A percentile compares a stretch with the other conserved stretches of the same genome.
Evolutionary conservation across 1,284 basidiomycete genomes (phyloP).

Genomic region (Ganoderma sp.): DNA sequence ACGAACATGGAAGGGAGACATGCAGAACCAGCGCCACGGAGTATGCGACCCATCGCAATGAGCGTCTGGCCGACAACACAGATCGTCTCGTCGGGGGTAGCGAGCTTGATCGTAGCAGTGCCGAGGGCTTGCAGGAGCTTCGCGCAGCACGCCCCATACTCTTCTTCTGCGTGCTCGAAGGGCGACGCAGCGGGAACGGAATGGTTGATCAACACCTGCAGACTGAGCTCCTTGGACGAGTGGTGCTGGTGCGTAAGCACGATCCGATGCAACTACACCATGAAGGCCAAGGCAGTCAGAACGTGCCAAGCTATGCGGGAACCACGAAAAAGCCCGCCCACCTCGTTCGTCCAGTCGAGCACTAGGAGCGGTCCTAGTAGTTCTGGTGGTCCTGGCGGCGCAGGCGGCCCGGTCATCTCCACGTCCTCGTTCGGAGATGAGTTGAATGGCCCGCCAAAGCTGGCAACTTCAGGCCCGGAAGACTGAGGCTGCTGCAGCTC

Average conservation of each 20-base stretch:
- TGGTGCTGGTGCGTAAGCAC: conserved; percentile 58
- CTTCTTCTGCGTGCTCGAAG: conserved; percentile 38
- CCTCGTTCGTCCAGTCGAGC: conserved; percentile 57
- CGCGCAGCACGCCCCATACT: conserved; percentile 50
- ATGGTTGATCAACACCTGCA: conserved; percentile 61
- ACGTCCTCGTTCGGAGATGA: conserved; percentile 25
- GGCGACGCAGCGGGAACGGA: conserved; percentile 39
- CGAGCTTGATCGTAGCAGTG: conserved; percentile 25
- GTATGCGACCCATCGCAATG: conserved; percentile 32
- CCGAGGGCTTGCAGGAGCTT: conserved; percentile 57
- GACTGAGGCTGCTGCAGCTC: neutral
- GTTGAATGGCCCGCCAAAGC: conserved; percentile 1
- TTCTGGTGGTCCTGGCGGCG: conserved; percentile 30
- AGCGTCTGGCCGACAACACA: conserved; percentile 25
- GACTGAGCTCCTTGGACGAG: conserved; percentile 49
- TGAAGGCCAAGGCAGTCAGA: conserved; percentile 3
- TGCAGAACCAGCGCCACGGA: conserved; percentile 50
- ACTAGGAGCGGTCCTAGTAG: conserved; percentile 28
- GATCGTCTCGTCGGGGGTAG: conserved; percentile 27
- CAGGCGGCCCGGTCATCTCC: conserved; percentile 39
- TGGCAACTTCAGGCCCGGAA: neutral
- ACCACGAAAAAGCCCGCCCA: conserved; percentile 35
- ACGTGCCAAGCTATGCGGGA: neutral
- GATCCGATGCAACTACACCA: conserved; percentile 58
- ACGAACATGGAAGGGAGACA: conserved; percentile 34